A percentile compares a stretch with the other conserved stretches of the same genome.
These are phyloP conservation scores for Neurospora sp. DNA, from an alignment of 495 filamentous ascomycete species.

Conservation along the genomic window DNA sequence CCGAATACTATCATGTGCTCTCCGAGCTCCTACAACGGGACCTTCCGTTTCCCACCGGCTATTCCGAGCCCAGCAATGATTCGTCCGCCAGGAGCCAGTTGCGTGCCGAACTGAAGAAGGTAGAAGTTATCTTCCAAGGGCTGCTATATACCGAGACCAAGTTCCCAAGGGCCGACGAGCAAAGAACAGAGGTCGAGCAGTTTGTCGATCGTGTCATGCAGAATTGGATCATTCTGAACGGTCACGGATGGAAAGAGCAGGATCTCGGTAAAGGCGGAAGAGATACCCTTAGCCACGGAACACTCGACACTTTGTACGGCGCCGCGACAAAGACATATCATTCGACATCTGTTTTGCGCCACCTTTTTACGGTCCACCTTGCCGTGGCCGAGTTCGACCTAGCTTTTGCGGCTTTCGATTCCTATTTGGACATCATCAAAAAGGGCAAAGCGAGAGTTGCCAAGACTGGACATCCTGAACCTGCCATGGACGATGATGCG, in stretches of 20 bases:
- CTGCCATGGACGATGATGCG: slow-evolving; percentile 66
- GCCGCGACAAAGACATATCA: slow-evolving; percentile 90
- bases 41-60: slow-evolving; percentile 38
- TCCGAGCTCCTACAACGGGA: slow-evolving; percentile 52
- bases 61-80: slow-evolving; percentile 25
- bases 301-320: slow-evolving; percentile 76
- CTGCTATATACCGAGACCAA: slow-evolving; percentile 59
- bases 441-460: slow-evolving; percentile 69
- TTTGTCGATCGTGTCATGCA: slow-evolving; percentile 70
- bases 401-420: slow-evolving; percentile 76
- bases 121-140: slow-evolving; percentile 65
- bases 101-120: slow-evolving; percentile 58
- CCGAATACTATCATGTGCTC: slow-evolving; percentile 65
- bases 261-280: slow-evolving; percentile 74
- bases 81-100: slow-evolving; percentile 53
- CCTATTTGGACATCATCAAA: slow-evolving; percentile 77
- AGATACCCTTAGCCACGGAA: slow-evolving; percentile 54
- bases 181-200: slow-evolving; percentile 62
- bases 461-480: slow-evolving; percentile 62
- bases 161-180: slow-evolving; percentile 74
- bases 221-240: slow-evolving; percentile 78
- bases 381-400: slow-evolving; percentile 80
- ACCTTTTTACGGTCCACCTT: slow-evolving; percentile 81
- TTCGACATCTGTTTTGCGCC: slow-evolving; percentile 74
- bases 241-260: slow-evolving; percentile 61